These are phyloP conservation scores for Backusella luteola DNA, from an alignment of 192 early-diverging fungal species.

Conservation along the genomic window DNA sequence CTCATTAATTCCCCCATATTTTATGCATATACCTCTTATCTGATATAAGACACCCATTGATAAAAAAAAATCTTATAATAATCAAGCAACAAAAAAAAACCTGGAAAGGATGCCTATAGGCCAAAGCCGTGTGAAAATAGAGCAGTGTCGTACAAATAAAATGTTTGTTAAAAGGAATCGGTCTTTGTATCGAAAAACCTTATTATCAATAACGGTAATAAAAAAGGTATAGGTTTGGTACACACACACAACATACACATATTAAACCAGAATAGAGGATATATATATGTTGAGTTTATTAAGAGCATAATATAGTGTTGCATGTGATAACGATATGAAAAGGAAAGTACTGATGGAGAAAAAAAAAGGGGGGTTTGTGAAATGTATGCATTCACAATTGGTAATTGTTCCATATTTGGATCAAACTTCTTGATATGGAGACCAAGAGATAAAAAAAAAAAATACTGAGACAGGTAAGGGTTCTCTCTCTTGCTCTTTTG, in stretches of 20 bases:
- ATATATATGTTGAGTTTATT: neutral
- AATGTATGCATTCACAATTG: neutral
- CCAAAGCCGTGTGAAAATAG: neutral
- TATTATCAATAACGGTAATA: neutral
- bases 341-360: neutral
- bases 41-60: neutral
- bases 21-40: neutral
- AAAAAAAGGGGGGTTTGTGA: neutral
- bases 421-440: conserved; percentile 3
- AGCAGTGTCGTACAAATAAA: neutral
- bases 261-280: neutral
- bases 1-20: neutral
- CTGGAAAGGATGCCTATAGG: neutral
- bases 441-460: neutral
- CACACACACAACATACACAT: neutral
- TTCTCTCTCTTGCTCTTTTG: neutral
- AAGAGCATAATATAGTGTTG: neutral
- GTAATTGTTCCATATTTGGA: conserved; percentile 5
- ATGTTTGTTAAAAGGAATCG: neutral
- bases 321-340: neutral
- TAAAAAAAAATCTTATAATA: neutral
- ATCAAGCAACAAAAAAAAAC: neutral
- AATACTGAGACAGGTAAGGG: neutral
- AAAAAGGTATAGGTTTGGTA: neutral
- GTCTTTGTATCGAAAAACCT: neutral